Base-by-base conservation (phyloP, 2,329 filamentous ascomycete genomes). In the Monosporascus sp. region DNA sequence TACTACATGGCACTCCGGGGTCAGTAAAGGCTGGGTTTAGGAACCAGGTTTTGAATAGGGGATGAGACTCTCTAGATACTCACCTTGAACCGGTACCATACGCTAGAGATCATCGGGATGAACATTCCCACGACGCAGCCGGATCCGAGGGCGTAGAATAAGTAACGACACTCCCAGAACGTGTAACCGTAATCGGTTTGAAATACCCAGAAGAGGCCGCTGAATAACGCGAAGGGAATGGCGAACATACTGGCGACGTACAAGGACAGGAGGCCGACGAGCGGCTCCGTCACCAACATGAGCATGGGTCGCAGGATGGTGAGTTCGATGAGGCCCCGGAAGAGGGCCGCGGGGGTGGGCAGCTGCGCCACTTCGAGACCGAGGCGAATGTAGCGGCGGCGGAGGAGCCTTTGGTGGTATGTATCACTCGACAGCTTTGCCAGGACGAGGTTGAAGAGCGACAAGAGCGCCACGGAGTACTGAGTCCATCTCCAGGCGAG, bases 251-350 rank as follows among this genome's bases (percentile, higher is more conserved):
- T 76, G 0, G 77, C 68, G 0, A 76, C 71, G 58, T 81, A 82
- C 0, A 82, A 60, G 42, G 72, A 75, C 38, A 75, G 65, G 51
- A 84, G 81, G 11, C 77, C 76, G 2, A 86, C 78, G 38, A 88
- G 84, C 2, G 84, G 83, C 59, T 88, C 84, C 1, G 78, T 76
- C 41, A 83, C 62, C 7, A 87, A 72, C 74, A 88, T 83, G 45
- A 76, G 73, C 1, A 84, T 18, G 0, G 82, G 82, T 11, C 80
- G 71, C 17, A 79, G 54, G 1, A 81, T 63, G 2, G 75, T 73
- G 1, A 74, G 65, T 0, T 72, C 67, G 3, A 75, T 54, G 53
- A 79, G 77, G 1, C 55, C 18, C 20, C 57, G 60, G 25, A 72
- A 45, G 3, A 61, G 65, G 7, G 60, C 49, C 0, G 47, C 8